Percentiles rank a stretch among this genome's conserved stretches.
These are phyloP conservation scores for Salix brachista DNA, from an alignment of 345 rosid genomes.

Conservation along the genomic window DNA sequence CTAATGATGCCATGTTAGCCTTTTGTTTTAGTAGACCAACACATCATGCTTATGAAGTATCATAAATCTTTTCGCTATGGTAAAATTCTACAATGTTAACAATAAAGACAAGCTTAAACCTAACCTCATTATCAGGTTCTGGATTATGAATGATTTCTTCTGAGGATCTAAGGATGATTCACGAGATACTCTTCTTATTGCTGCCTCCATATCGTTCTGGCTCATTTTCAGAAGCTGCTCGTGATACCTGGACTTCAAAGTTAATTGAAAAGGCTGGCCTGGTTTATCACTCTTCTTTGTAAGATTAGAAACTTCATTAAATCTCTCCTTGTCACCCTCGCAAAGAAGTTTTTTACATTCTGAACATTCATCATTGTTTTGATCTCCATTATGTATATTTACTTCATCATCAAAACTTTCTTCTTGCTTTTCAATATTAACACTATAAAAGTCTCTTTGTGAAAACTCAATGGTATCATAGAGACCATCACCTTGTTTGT, in stretches of 20 bases:
- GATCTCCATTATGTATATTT: slow-evolving; percentile 21
- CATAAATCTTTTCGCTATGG: too few relatives aligned
- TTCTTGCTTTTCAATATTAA: slow-evolving; percentile 20
- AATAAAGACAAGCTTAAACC: slow-evolving; percentile 9
- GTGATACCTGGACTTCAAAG: slow-evolving; percentile 28
- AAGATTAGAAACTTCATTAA: slow-evolving; percentile 18
- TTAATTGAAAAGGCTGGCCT: slow-evolving; percentile 21
- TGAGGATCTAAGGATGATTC: slow-evolving; percentile 61
- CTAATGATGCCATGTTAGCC: neutral
- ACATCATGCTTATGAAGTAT: too few relatives aligned
- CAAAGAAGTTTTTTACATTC: slow-evolving; percentile 25
- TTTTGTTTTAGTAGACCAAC: too few relatives aligned
- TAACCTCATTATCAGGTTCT: slow-evolving; percentile 70
- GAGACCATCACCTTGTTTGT: slow-evolving; percentile 23
- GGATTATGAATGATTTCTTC: slow-evolving; percentile 56
- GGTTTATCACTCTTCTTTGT: slow-evolving; percentile 11
- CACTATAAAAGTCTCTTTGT: slow-evolving; percentile 11
- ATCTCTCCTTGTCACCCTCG: slow-evolving; percentile 20
- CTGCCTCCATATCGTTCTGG: slow-evolving; percentile 66
- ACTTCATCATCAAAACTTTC: slow-evolving; percentile 11
- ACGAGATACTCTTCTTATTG: slow-evolving; percentile 58
- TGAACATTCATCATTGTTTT: slow-evolving; percentile 17
- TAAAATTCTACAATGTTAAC: neutral
- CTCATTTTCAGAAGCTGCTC: slow-evolving; percentile 37
- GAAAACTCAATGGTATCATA: slow-evolving; percentile 12